Conservation (phyloP, 805 yeast genomes). For the Candida nitratophila region DNA sequence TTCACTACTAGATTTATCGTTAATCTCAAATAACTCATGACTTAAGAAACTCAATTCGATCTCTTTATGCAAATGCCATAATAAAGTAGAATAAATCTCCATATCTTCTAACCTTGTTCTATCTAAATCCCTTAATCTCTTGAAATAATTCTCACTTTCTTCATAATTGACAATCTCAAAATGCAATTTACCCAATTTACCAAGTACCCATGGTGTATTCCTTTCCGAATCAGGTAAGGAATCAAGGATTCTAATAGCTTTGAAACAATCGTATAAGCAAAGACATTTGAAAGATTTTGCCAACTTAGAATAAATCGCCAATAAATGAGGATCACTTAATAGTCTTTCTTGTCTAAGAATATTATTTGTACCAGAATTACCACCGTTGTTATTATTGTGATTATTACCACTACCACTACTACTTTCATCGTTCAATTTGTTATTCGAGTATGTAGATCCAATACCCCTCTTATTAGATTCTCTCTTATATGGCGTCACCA, state of each 20-base stretch:
- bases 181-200: slow-evolving; percentile 72
- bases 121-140: slow-evolving; percentile 57
- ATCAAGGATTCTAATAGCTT: slow-evolving; percentile 66
- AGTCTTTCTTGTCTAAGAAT: slow-evolving; percentile 1
- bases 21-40: slow-evolving; percentile 66
- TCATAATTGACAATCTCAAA: slow-evolving; percentile 85
- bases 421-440: slow-evolving; percentile 4
- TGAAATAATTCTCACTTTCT: slow-evolving; percentile 60
- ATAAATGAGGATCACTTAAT: slow-evolving; percentile 32
- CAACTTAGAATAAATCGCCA: slow-evolving; percentile 42
- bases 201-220: slow-evolving; percentile 78
- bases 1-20: slow-evolving; percentile 58
- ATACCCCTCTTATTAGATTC: slow-evolving; percentile 7
- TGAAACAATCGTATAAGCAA: slow-evolving; percentile 65
- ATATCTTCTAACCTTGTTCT: slow-evolving; percentile 78
- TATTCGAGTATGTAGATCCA: not conserved
- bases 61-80: slow-evolving; percentile 89
- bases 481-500: slow-evolving; percentile 18
- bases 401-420: not conserved
- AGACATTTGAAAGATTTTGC: slow-evolving; percentile 58
- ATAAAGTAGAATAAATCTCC: slow-evolving; percentile 83
- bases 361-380: not conserved
- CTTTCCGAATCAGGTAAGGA: slow-evolving; percentile 56
- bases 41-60: slow-evolving; percentile 75
- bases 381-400: not conserved